These are phyloP conservation scores for Colletotrichum spaethianum DNA, from an alignment of 2,329 filamentous ascomycete genomes.

Conservation along the genomic window DNA sequence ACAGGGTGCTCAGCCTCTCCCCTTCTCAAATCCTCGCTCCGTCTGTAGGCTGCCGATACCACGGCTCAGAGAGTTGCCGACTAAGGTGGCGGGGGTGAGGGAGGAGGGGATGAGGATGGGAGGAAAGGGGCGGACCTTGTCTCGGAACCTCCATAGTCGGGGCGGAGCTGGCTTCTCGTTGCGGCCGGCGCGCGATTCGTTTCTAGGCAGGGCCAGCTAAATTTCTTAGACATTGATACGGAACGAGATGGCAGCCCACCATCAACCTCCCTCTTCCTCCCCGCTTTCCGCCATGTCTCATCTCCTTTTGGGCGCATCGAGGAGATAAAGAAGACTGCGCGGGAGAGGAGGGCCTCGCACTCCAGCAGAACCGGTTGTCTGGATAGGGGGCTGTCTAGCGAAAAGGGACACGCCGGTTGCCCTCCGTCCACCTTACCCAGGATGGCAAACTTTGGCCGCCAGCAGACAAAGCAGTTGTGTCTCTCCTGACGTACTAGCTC, in stretches of 20 bases:
- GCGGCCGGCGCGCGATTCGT: slow-evolving; percentile 29
- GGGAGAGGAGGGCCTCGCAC: background rate
- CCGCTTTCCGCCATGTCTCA: slow-evolving; percentile 38
- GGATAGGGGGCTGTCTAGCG: slow-evolving; percentile 14
- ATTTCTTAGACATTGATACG: slow-evolving; percentile 15
- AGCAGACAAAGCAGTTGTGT: slow-evolving; percentile 37
- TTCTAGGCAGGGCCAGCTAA: slow-evolving; percentile 8
- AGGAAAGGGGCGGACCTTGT: slow-evolving; percentile 17
- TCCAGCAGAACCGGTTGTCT: slow-evolving; percentile 27
- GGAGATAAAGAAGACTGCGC: slow-evolving; percentile 21
- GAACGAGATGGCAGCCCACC: slow-evolving; percentile 19
- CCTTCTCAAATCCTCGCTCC: slow-evolving; percentile 3
- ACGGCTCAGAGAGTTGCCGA: slow-evolving; percentile 24
- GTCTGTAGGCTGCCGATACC: slow-evolving; percentile 21
- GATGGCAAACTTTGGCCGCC: slow-evolving; percentile 14
- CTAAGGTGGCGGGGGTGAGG: background rate
- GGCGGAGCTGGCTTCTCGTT: slow-evolving; percentile 32
- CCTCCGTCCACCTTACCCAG: slow-evolving; percentile 13
- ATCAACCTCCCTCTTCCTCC: background rate
- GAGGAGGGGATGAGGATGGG: background rate
- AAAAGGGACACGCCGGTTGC: background rate
- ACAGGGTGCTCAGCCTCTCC: slow-evolving; percentile 15
- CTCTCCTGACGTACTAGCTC: slow-evolving; percentile 37
- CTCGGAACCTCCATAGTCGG: slow-evolving; percentile 38
- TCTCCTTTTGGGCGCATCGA: slow-evolving; percentile 9